Evolutionary conservation across 2,329 filamentous ascomycete genomes (phyloP).

Genomic region (Didymella pinodella): DNA sequence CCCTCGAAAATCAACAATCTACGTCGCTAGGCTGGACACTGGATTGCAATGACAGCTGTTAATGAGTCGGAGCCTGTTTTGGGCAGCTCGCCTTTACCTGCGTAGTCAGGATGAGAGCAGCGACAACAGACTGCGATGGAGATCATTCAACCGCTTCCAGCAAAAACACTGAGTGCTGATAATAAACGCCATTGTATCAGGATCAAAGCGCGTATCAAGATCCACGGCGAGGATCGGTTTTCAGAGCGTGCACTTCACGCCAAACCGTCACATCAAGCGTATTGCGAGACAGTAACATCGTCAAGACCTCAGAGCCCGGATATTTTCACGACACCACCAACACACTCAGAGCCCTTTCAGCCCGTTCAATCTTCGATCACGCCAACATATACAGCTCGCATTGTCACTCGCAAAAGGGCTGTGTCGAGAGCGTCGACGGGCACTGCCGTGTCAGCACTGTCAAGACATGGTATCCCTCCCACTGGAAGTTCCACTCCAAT

Average conservation of each 20-base stretch:
- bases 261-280: constrained; percentile 29
- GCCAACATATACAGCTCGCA: constrained; percentile 15
- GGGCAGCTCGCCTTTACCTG: background rate
- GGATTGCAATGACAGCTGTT: constrained; percentile 7
- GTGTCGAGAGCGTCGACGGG: background rate
- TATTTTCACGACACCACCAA: constrained; percentile 18
- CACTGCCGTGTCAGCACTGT: background rate
- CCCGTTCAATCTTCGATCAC: background rate
- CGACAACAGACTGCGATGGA: constrained; percentile 7
- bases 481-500: constrained; percentile 2
- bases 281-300: constrained; percentile 31
- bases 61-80: background rate
- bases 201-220: constrained; percentile 8
- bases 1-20: constrained; percentile 17
- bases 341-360: constrained; percentile 1
- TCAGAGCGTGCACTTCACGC: background rate
- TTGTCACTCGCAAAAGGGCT: constrained; percentile 2
- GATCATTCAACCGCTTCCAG: background rate
- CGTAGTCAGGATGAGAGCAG: background rate
- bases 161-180: background rate
- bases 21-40: constrained; percentile 1
- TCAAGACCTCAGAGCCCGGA: constrained; percentile 30
- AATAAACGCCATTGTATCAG: constrained; percentile 12
- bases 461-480: constrained; percentile 2
- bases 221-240: constrained; percentile 10